Evolutionary conservation across 257 asterid genomes (phyloP).

Genomic region (Nicotiana sylvestris): DNA sequence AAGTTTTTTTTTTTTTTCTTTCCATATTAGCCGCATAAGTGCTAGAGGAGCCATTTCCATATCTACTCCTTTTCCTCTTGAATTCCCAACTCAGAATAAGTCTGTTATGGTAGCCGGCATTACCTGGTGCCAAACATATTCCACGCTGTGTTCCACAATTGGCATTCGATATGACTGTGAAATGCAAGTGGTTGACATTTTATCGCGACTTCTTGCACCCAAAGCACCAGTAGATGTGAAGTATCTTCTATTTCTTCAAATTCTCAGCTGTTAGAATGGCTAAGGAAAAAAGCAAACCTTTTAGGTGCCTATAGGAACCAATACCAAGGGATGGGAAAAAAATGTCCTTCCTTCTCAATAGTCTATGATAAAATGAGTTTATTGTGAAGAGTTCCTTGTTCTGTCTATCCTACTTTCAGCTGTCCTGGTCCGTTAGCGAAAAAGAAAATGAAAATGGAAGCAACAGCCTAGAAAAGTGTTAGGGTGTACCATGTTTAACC

Average conservation of each 20-base stretch:
- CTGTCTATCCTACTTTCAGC: background rate
- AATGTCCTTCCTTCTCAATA: background rate
- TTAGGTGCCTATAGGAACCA: slow-evolving; percentile 7
- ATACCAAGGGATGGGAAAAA: background rate
- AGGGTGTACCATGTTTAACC: slow-evolving; percentile 7
- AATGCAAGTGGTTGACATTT: background rate
- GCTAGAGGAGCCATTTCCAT: background rate
- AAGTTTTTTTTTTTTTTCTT: background rate
- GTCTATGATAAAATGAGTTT: background rate
- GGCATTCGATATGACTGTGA: background rate
- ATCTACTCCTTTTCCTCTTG: slow-evolving; percentile 1
- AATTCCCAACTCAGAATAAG: background rate
- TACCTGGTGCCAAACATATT: background rate
- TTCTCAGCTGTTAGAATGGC: background rate
- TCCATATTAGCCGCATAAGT: background rate
- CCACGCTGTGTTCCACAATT: background rate
- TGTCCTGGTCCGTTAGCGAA: background rate
- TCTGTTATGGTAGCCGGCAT: background rate
- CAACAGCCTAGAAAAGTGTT: background rate
- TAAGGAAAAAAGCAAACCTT: slow-evolving; percentile 3
- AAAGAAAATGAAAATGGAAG: background rate
- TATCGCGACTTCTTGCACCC: background rate
- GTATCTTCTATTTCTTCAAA: background rate
- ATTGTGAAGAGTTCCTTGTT: slow-evolving; percentile 3
- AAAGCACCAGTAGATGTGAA: background rate